Base-by-base conservation (phyloP, 2,329 filamentous ascomycete species). In the Alternaria dauci region DNA sequence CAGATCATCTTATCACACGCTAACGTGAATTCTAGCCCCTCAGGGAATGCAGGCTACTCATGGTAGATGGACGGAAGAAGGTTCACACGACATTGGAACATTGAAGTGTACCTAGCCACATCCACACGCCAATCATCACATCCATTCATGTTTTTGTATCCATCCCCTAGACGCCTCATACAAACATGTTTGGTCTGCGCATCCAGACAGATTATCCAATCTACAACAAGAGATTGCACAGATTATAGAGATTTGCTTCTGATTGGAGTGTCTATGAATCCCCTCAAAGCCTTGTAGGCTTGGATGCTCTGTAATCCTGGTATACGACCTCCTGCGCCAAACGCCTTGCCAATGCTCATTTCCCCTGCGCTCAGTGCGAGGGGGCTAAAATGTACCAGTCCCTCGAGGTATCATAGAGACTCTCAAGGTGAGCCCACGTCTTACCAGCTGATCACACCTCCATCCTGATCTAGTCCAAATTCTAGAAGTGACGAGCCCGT, bases 301-400 rank as follows among this genome's bases (percentile, higher is more conserved):
- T 32, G 11, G 16, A 36, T 50, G 20, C 39, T 6, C 12, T 16
- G 20, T 42, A 16, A 16, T 25, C 20, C 39, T 50, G 30, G 46
- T 50, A 38, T 50, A 50, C 46, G 32, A 23, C 30, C 34, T 38
- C 20, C 46, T n/a, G 20, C 46, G 46, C 46, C 46, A 50, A 50
- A 50, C 46, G 46, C 46, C 46, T 50, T 50, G 20, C 32, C 46
- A 50, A 50, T 50, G 46, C 30, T 32, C 8, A 26, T 48, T 34
- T 18, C 20, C 5, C 14, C 14, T 6, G 18, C 34, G 46, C 30
- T 25, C 30, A 23, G 39, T 41, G 39, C 18, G 9, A 41, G 23
- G 18, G 11, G 39, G 12, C 18, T 20, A 42, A 42, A 25, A 36
- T 38, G 20, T 20, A 65, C 38, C 9, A 42, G 39, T 23, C 18